Conservation (phyloP, 2,329 filamentous ascomycete genomes). For the Ophiostoma ulmi region DNA sequence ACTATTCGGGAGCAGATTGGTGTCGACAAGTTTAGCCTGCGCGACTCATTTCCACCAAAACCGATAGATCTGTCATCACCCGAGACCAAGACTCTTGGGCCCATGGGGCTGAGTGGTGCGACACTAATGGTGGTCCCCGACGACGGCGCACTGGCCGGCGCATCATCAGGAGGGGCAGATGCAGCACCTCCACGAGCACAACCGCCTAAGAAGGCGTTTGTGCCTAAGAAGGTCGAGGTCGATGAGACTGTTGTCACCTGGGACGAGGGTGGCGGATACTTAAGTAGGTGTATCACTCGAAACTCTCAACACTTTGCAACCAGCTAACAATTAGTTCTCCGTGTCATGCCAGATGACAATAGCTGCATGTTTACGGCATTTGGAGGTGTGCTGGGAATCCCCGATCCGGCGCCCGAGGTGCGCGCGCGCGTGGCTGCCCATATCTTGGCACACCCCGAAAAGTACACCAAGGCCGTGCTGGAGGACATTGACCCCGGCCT, state of each 20-base stretch:
- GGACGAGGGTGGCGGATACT: conserved; percentile 46
- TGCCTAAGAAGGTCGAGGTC: conserved; percentile 36
- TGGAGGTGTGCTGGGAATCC: conserved; percentile 66
- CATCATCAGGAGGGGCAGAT: neutral
- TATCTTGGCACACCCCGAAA: conserved; percentile 66
- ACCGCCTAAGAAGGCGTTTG: conserved; percentile 27
- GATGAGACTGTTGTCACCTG: conserved; percentile 46
- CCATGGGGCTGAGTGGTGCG: conserved; percentile 47
- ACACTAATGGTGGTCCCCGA: conserved; percentile 46
- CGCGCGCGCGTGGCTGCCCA: conserved; percentile 71
- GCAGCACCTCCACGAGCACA: conserved; percentile 23
- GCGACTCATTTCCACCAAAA: conserved; percentile 78
- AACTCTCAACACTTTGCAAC: too few relatives aligned
- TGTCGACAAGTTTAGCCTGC: conserved; percentile 65
- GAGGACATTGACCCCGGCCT: conserved; percentile 61
- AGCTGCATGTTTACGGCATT: conserved; percentile 90
- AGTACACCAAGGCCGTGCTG: conserved; percentile 72
- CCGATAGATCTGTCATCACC: conserved; percentile 56
- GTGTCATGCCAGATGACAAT: conserved; percentile 96
- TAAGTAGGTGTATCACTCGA: conserved; percentile 39
- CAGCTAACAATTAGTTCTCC: conserved; percentile 52
- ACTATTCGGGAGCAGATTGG: conserved; percentile 60
- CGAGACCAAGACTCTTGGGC: conserved; percentile 37
- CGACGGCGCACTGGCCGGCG: conserved; percentile 31
- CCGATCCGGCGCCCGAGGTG: conserved; percentile 50